Evolutionary conservation across 805 yeast genomes (phyloP), one percentile per base, ranked within the genome.

Genomic region (Ogataea trehaloabstinens): DNA sequence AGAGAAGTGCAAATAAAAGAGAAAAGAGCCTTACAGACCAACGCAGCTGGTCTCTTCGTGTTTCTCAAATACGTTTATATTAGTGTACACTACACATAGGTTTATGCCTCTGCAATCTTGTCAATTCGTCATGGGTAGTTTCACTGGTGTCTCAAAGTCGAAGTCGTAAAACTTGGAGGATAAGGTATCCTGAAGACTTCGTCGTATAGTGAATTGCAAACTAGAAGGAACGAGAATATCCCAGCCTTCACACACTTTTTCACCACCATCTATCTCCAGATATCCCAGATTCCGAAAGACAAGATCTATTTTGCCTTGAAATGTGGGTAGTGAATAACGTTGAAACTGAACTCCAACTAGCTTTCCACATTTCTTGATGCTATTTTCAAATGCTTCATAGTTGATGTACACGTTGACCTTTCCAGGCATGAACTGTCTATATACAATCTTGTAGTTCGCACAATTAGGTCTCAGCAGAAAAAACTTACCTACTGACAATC

Each of bases 271-370:
- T 5, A 51, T 19, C 29, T 44, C 41, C 4, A 51, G 28, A 7
- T 30, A 43, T 4, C 55, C 55, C 2, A 49, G 25, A 19, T 49
- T 47, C 28, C 48, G 35, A 4, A 51, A 16, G 4, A 49, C 37
- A 10, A 51, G 25, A 24, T 51, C 54, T 16, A 40, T 16, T 10
- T 25, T 29, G 12, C 41, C 28, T 7, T 25, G 27, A 18, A 35
- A 28, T 11, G 35, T 40, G 3, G 51, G 46, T 7, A 49, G 20
- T 15, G 28, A 4, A 24, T 34, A 38, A 17, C 34, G 35, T 31
- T 28, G 27, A 16, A 38, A 32, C n/a, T 22, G 12, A 10, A 38
- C 19, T 11, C 19, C 28, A 10, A 19, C 24, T 5, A 34, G 13
- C 12, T 4, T 28, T 19, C 33, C 27, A 12, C 15, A 15, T 18